Evolutionary conservation across 495 filamentous ascomycete species (phyloP), one percentile per base, ranked within the genome.

Genomic region (Parachaetomium inaequale): DNA sequence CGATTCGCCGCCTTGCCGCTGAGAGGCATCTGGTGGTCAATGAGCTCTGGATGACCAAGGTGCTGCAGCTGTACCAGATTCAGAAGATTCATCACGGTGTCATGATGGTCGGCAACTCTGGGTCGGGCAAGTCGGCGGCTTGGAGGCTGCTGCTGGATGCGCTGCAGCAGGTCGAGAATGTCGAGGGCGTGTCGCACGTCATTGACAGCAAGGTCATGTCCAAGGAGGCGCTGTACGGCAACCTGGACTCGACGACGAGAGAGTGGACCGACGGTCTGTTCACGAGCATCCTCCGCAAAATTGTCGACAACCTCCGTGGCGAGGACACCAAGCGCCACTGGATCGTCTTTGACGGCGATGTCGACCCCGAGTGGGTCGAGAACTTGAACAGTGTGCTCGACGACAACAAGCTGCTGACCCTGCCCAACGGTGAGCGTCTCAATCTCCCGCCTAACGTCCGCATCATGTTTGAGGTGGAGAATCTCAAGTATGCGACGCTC

Each of bases 141-240:
- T 99, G 95, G 94, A 91, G 90, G 70, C 86, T 95, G 19, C 82
- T 99, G n/a, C 82, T 99, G 12, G 88, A 93, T 69, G 95, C 94
- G 11, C 78, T 99, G 64, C 93, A 97, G 70, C 85, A 88, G 53
- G 87, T 94, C 29, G 93, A 99, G 73, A 87, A 87, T 21, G 82
- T 94, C 29, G 94, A 99, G 76, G 93, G 95, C 38, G 91, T 98
- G 34, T 95, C 85, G 67, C 95, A 99, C 68, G 90, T 98, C 66
- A 99, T 99, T 64, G 94, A 99, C 74, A 93, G 93, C 25, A 99
- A 99, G 77, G 95, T 99, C 71, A 99, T 99, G 95, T 96, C 93
- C 36, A 99, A 99, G 76, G 94, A 99, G 74, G 87, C 87, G 5
- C 81, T 99, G 5, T 99, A 98, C 69, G 94, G 94, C 70, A 96